Percentiles rank a stretch among this genome's conserved stretches.
Conservation (phyloP, 495 filamentous ascomycete species). For the Hyaloscypha variabilis region DNA sequence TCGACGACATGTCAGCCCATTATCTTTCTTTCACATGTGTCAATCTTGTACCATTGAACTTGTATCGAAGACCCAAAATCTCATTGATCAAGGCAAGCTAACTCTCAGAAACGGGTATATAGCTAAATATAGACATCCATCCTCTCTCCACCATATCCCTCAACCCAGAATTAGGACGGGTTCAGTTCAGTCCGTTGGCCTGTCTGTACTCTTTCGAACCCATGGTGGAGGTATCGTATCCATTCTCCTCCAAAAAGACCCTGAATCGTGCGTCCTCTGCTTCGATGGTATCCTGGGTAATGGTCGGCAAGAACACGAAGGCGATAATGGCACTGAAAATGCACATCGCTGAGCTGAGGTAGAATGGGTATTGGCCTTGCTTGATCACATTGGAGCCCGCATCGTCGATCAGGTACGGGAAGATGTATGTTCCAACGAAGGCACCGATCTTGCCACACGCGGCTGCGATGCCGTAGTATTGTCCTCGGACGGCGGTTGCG, state of each 20-base stretch:
- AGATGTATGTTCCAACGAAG: conserved; percentile 84
- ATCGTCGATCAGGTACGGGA: conserved; percentile 69
- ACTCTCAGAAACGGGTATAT: too few species aligned
- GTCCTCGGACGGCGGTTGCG: conserved; percentile 81
- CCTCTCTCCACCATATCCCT: too few species aligned
- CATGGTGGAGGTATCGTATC: conserved; percentile 61
- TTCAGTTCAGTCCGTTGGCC: background rate
- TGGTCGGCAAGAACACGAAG: conserved; percentile 59
- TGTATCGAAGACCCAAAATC: too few species aligned
- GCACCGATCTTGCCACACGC: conserved; percentile 85
- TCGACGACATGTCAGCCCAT: too few species aligned
- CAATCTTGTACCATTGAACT: too few species aligned
- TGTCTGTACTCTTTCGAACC: background rate
- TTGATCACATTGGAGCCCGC: conserved; percentile 51
- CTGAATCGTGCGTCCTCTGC: conserved; percentile 70
- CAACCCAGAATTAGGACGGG: too few species aligned
- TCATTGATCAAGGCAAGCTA: too few species aligned
- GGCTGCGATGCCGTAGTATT: conserved; percentile 89
- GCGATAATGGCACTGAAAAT: conserved; percentile 63
- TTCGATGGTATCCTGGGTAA: conserved; percentile 73
- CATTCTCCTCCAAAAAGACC: conserved; percentile 62
- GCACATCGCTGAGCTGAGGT: conserved; percentile 65
- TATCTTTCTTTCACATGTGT: too few species aligned
- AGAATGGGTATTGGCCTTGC: conserved; percentile 79
- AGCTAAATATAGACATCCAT: too few species aligned